These are phyloP conservation scores for baker's yeast (Saccharomyces cerevisiae) DNA, from an alignment of 805 yeast genomes.

Conservation along the genomic window DNA sequence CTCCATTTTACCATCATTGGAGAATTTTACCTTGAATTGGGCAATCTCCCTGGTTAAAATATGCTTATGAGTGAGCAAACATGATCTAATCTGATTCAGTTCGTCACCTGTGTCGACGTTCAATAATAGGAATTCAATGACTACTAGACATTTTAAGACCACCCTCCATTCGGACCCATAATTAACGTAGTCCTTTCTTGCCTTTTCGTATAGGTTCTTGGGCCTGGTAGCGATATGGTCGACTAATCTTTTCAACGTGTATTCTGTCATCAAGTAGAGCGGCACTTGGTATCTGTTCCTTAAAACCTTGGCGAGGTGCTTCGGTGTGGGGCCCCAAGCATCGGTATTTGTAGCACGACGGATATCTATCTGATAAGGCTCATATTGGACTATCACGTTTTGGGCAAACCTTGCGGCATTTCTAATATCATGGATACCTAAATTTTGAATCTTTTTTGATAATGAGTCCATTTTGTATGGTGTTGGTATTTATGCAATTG, in stretches of 20 bases:
- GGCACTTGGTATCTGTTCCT: slow-evolving; percentile 27
- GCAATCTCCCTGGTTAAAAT: slow-evolving; percentile 26
- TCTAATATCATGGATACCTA: slow-evolving; percentile 34
- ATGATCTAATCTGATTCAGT: slow-evolving; percentile 25
- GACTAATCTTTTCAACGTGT: slow-evolving; percentile 29
- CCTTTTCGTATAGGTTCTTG: slow-evolving; percentile 32
- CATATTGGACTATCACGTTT: slow-evolving; percentile 32
- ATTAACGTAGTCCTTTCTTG: slow-evolving; percentile 34
- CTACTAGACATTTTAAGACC: slow-evolving; percentile 32
- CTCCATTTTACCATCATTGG: slow-evolving; percentile 33
- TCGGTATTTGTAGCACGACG: slow-evolving; percentile 44
- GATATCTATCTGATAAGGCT: slow-evolving; percentile 32
- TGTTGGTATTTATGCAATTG: background rate
- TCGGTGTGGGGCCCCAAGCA: slow-evolving; percentile 45
- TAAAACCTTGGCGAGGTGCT: slow-evolving; percentile 33
- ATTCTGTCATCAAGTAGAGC: slow-evolving; percentile 28
- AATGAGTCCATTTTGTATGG: slow-evolving; percentile 24
- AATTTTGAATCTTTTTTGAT: slow-evolving; percentile 28
- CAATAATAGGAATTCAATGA: slow-evolving; percentile 29
- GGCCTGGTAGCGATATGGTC: slow-evolving; percentile 32
- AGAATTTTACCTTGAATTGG: slow-evolving; percentile 25
- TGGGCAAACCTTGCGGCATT: slow-evolving; percentile 36
- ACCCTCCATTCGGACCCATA: slow-evolving; percentile 37
- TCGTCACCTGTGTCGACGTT: slow-evolving; percentile 30
- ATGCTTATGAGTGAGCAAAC: slow-evolving; percentile 28